phyloP scores from a whole-genome alignment of 2,329 filamentous ascomycete genomes.

The Cladosporium sp. region DNA sequence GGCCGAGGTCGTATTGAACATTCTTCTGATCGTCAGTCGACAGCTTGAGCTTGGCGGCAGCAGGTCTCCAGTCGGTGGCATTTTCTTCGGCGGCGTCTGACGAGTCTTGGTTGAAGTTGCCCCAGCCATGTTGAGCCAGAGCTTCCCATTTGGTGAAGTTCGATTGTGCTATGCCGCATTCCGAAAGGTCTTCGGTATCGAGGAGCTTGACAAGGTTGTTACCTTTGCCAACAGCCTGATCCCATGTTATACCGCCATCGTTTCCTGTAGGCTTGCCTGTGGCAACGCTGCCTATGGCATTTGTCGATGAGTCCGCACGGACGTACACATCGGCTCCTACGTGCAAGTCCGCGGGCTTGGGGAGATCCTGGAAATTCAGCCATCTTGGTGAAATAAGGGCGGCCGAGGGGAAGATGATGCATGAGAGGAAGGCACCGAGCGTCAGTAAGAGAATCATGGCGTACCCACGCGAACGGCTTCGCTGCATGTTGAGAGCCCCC shows the following conservation, averaged over 20 bases:
- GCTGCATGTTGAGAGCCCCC: not conserved
- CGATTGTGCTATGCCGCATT: constrained; percentile 5
- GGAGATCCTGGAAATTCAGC: not conserved
- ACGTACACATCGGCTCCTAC: not conserved
- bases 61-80: not conserved
- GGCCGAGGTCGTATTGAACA: constrained; percentile 5
- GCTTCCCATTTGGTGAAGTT: constrained; percentile 6
- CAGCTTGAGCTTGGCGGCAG: not conserved
- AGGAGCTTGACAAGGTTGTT: constrained; percentile 1
- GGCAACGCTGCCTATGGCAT: not conserved
- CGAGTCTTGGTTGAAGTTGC: not conserved
- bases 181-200: not conserved
- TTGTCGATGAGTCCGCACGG: not conserved
- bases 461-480: too few species aligned
- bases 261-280: not conserved
- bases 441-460: not conserved
- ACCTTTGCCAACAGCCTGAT: constrained; percentile 7
- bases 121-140: not conserved
- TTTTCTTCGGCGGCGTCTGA: not conserved
- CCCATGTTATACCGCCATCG: not conserved
- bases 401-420: not conserved
- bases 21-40: not conserved
- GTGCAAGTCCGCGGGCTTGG: not conserved
- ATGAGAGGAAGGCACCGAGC: not conserved
- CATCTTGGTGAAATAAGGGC: not conserved